Evolutionary conservation across 345 rosid species (phyloP), one percentile per base, ranked within the genome.

Genomic region (Pugionium cornutum): DNA sequence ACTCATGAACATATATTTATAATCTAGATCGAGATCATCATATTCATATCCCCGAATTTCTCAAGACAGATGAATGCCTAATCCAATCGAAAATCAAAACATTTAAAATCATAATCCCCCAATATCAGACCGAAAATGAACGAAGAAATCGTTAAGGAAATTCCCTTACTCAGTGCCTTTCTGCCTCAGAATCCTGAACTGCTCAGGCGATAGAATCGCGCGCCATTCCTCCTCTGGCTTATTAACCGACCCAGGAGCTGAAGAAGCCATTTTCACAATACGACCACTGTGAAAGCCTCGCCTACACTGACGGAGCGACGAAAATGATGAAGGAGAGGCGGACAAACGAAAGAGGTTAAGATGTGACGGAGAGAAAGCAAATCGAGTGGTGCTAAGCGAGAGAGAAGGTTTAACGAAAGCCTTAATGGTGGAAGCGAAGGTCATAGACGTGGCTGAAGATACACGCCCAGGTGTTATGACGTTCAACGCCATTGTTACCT

Each of bases 211-310:
- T 10, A 92, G 83, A 72, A 88, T 46, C 11, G 88, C 88, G 9
- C 86, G 91, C 99, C 99, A 90, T 62, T 94, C 96, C 31, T 88
- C 97, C 61, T 94, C 95, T 1, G 99, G 78, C 77, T 88, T 94
- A 62, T 74, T 83, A 53, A 78, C 75, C 7, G 92, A 72, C 31
- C 83, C 91, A 50, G 85, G 39, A 70, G 81, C 77, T 4, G 70
- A 1, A 44, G 76, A 51, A 44, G 86, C 79, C 97, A 86, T 83
- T 51, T 89, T 80, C 1, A 78, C 62, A 18, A 80, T 63, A 37
- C 68, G 54, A 45, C 86, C 78, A 8, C 85, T 74, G 37, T 79
- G 89, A 37, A 82, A 80, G 58, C 78, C 29, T 52, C 86, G 85
- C 5, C 4, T 2, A 34, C 4, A 3, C 5, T 34, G 36, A 34